Conservation (phyloP, 345 rosid species). For the Brassica juncea region DNA sequence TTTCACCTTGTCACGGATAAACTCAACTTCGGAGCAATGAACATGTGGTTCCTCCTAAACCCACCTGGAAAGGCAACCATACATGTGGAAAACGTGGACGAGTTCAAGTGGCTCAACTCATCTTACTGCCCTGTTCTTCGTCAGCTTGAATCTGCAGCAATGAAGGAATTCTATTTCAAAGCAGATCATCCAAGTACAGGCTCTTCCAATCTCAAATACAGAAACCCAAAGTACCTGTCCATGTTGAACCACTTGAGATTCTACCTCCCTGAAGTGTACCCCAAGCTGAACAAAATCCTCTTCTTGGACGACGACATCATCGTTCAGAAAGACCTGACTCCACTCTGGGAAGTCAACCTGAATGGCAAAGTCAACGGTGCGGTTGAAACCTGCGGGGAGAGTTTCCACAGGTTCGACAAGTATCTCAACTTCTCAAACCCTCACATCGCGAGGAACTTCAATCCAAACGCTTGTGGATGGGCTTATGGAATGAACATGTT, state of each 20-base stretch:
- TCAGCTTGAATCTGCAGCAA: constrained; percentile 87
- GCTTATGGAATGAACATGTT: constrained; percentile 98
- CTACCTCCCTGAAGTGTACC: constrained; percentile 93
- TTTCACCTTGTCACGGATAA: constrained; percentile 95
- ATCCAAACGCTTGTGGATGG: constrained; percentile 99
- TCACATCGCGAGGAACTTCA: constrained; percentile 78
- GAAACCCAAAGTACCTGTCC: constrained; percentile 96
- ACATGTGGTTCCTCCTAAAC: constrained; percentile 94
- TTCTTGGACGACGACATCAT: constrained; percentile 97
- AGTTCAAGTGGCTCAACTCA: constrained; percentile 96
- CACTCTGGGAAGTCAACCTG: constrained; percentile 81
- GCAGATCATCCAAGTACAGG: constrained; percentile 90
- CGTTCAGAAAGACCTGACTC: constrained; percentile 93
- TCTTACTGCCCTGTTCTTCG: constrained; percentile 97
- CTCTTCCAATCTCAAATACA: constrained; percentile 86
- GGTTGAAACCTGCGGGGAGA: constrained; percentile 96
- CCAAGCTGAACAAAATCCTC: constrained; percentile 84
- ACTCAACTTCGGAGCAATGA: constrained; percentile 96
- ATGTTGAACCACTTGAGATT: constrained; percentile 95
- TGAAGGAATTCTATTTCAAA: constrained; percentile 97
- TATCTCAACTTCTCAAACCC: constrained; percentile 92
- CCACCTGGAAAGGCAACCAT: constrained; percentile 94
- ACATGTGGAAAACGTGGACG: constrained; percentile 96
- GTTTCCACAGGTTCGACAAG: constrained; percentile 97
- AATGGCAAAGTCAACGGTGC: constrained; percentile 95